Percentiles rank a stretch among this genome's conserved stretches.
Conservation (phyloP, 2,329 filamentous ascomycete species). For the Aureobasidium sp. region DNA sequence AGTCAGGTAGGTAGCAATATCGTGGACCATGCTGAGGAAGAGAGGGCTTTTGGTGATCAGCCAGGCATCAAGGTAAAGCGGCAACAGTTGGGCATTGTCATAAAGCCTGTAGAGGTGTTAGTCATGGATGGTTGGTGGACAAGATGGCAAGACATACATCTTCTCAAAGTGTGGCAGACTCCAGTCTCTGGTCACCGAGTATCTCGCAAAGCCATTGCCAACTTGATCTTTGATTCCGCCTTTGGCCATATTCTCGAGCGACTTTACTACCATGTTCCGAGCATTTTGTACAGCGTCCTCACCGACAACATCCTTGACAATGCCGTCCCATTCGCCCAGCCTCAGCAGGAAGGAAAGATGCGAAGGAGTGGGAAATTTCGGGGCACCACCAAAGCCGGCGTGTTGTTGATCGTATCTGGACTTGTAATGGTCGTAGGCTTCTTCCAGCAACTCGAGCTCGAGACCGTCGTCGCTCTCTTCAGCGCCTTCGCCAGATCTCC, state of each 20-base stretch:
- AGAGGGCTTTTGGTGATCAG: slow-evolving; percentile 60
- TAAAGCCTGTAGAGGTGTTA: slow-evolving; percentile 49
- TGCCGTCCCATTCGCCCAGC: slow-evolving; percentile 61
- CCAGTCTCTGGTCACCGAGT: slow-evolving; percentile 89
- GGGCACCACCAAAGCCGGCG: slow-evolving; percentile 68
- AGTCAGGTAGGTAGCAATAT: slow-evolving; percentile 81
- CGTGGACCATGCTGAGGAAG: slow-evolving; percentile 69
- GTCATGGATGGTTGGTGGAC: neutral
- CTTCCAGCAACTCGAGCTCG: slow-evolving; percentile 85
- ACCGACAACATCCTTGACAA: slow-evolving; percentile 83
- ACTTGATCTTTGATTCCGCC: slow-evolving; percentile 69
- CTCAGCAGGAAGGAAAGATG: slow-evolving; percentile 78
- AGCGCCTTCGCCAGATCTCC: slow-evolving; percentile 22
- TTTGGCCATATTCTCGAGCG: slow-evolving; percentile 68
- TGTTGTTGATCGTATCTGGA: slow-evolving; percentile 71
- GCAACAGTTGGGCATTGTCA: slow-evolving; percentile 80
- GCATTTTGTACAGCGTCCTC: slow-evolving; percentile 67
- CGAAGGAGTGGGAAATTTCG: slow-evolving; percentile 84
- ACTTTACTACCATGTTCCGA: slow-evolving; percentile 71
- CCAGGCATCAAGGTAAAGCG: slow-evolving; percentile 82
- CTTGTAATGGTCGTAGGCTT: slow-evolving; percentile 75
- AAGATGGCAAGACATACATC: slow-evolving; percentile 44
- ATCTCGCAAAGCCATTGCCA: slow-evolving; percentile 72
- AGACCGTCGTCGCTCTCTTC: slow-evolving; percentile 54
- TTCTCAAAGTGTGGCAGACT: slow-evolving; percentile 95